Conservation (phyloP, 148 eudicot species). For the Euryodendron excelsum region DNA sequence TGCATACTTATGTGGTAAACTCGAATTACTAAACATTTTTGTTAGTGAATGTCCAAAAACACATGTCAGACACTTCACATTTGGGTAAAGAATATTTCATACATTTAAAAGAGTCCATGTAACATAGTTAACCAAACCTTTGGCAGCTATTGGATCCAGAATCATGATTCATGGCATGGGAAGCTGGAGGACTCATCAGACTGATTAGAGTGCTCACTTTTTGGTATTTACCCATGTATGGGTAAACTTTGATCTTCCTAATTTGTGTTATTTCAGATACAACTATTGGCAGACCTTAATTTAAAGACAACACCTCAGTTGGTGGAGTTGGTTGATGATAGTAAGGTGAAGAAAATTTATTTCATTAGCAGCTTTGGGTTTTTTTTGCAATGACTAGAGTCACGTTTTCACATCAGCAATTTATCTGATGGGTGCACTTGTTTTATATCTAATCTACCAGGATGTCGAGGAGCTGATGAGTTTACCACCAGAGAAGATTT, state of each 20-base stretch:
- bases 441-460: conserved; percentile 25
- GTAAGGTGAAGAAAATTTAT: conserved; percentile 46
- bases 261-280: conserved; percentile 47
- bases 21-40: too few species aligned
- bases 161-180: not conserved
- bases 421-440: not conserved
- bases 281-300: conserved; percentile 86
- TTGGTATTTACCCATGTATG: not conserved
- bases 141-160: not conserved
- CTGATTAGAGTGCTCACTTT: not conserved
- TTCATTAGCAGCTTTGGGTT: not conserved
- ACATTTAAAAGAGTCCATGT: too few species aligned
- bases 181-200: not conserved
- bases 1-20: too few species aligned
- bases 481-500: conserved; percentile 75
- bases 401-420: not conserved
- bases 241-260: not conserved
- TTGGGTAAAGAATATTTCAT: too few species aligned
- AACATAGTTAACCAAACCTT: not conserved
- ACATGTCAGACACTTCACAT: too few species aligned
- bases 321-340: conserved; percentile 77
- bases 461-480: conserved; percentile 86
- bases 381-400: not conserved
- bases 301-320: conserved; percentile 84
- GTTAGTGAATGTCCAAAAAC: too few species aligned